Base-by-base conservation (phyloP, 495 filamentous ascomycete species). In the Polyplosphaeria fusca region DNA sequence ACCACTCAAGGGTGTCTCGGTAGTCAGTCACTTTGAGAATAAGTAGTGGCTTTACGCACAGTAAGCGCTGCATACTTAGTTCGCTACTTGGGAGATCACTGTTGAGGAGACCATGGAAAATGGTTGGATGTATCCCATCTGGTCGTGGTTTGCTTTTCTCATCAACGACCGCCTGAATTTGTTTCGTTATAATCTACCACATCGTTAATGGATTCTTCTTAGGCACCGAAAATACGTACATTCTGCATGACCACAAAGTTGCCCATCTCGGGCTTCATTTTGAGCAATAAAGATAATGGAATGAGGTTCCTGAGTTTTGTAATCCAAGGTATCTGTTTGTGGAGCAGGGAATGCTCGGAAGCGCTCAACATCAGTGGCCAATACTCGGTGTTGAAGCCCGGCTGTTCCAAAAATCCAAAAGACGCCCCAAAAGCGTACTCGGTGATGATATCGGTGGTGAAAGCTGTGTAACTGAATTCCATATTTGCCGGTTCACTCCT, bases 41-140 rank as follows among this genome's bases (percentile, higher is more conserved):
- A n/a, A n/a, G n/a, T n/a, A n/a, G n/a, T n/a, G n/a, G n/a, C n/a
- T n/a, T n/a, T n/a, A n/a, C n/a, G n/a, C n/a, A n/a, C n/a, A n/a
- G n/a, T n/a, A n/a, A n/a, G n/a, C n/a, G n/a, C 2, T 55, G 49
- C 0, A 63, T 12, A 0, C 67, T 63, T 18, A 42, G 39, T 18
- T 60, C 37, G n/a, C 18, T 2, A 0, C 37, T 19, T 12, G 45
- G 55, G 1, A 51, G 22, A 20, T 41, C 28, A 35, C 46, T 50
- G 7, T 9, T 5, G n/a, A 58, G 38, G 4, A 58, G 4, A n/a
- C 39, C 46, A 43, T 58, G 20, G 19, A 50, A 41, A 22, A 58
- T 47, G 23, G 54, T 58, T 1, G 35, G 30, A 13, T 39, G 44
- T 11, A 14, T 14, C n/a, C 11, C 3, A 19, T 18, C 11, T 39